Evolutionary conservation across 352 stramenopile genomes (phyloP), one percentile per base, ranked within the genome.

Genomic region (Lagenidium sp.): DNA sequence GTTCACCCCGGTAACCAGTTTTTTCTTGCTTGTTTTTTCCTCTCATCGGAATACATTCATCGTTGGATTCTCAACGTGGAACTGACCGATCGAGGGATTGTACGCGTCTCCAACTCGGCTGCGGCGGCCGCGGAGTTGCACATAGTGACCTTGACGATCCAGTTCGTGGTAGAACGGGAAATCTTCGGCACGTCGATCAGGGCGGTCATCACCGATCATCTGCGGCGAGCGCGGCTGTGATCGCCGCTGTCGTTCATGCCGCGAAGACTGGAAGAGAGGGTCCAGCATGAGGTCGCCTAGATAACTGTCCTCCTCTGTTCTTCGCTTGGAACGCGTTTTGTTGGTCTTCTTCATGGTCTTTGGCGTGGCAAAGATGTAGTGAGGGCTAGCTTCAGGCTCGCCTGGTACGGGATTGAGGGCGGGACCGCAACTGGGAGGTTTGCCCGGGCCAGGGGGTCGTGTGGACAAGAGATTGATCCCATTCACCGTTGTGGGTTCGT

Each of bases 231-330:
- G 8, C 28, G 10, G 42, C 10, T 55, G 21, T 8, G 35, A 32
- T 21, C 43, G n/a, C 22, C 23, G 31, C n/a, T 39, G 29, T 22
- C 29, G 26, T 28, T 41, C 47, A 4, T 44, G 18, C 12, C 29
- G 29, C 22, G 29, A 13, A 3, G 8, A 34, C 13, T 79, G 65
- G 50, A 85, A 88, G 2, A 85, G 58, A 11, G 72, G 72, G 34
- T 88, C 76, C 7, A 88, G 60, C 72, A 85, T 85, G 20, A 85
- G 54, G 12, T 40, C 57, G 55, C 3, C 30, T 51, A 24, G 15
- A 16, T 1, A 3, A 21, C 35, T 19, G 18, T 19, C 41, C 37
- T 22, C 6, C 20, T 20, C 29, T 50, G 43, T 26, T 37, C 28
- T 20, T 40, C 40, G 5, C 25, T 28, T 43, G 21, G 21, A 21